Base-by-base conservation (phyloP, 2,329 filamentous ascomycete species). In the Phoma sp. region DNA sequence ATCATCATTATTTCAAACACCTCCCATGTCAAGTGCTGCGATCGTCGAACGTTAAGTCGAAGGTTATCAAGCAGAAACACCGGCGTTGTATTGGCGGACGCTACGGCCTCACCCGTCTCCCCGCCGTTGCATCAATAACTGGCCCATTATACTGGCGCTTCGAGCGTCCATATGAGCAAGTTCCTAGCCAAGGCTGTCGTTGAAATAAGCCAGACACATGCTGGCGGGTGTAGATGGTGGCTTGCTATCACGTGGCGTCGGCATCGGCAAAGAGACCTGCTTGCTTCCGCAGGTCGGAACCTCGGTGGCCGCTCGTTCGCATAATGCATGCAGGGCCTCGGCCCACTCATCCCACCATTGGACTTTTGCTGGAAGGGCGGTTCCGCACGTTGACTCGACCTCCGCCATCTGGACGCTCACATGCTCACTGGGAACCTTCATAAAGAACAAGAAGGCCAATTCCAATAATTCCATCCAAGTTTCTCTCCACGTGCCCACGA, bases 291-390 rank as follows among this genome's bases (percentile, higher is more conserved):
- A 40, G 9, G 20, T 48, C 51, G 51, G 51, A 29, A 39, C 37
- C 38, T 49, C 51, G 51, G 45, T 39, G 43, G 43, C 25, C 32
- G 48, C 17, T 14, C 28, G 28, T 26, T 33, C 39, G 26, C 39
- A n/a, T n/a, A n/a, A n/a, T n/a, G n/a, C n/a, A n/a, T 45, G 46
- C 45, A 54, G 51, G 51, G 51, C 51, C 51, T 37, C 30, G 51
- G 51, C 45, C 39, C 45, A 54, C 45, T 39, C 18, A 43, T 48
- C 32, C 50, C 43, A 48, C 38, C 37, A 5, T 17, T 42, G 43
- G 50, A 47, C 43, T 53, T 53, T 53, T 53, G 51, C 51, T 34
- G 45, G 51, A 54, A 45, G 51, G 51, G 45, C 45, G 45, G 51
- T 34, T 33, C 45, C 51, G 50, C 45, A 39, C 33, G 33, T 45